Conservation (phyloP, 2,329 filamentous ascomycete species). For the Claviceps digitariae region DNA sequence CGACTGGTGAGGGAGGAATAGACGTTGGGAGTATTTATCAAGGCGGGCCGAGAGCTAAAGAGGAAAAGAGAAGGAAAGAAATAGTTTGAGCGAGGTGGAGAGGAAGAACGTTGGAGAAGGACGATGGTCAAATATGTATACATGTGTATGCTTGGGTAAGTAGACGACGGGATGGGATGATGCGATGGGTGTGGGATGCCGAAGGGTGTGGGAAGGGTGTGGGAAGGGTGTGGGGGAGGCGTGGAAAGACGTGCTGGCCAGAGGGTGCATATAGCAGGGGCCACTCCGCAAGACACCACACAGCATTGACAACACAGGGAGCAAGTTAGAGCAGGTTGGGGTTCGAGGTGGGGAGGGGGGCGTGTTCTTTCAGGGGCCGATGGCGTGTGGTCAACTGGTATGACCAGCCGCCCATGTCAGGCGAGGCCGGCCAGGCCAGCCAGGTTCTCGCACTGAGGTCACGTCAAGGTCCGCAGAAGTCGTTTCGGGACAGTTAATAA, state of each 20-base stretch:
- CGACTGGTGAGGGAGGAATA: background rate
- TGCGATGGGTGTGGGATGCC: background rate
- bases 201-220: background rate
- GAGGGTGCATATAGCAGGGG: background rate
- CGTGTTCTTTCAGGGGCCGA: background rate
- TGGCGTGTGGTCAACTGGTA: slow-evolving; percentile 3
- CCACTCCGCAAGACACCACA: background rate
- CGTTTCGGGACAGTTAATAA: background rate
- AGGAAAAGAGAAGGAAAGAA: slow-evolving; percentile 4
- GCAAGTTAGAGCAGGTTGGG: background rate
- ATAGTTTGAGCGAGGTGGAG: slow-evolving; percentile 1
- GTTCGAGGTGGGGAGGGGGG: background rate
- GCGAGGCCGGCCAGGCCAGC: background rate
- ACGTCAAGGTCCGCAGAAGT: background rate
- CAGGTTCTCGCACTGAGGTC: too few relatives aligned
- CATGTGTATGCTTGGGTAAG: background rate
- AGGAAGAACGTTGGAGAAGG: slow-evolving; percentile 3
- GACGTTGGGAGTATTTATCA: background rate
- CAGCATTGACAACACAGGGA: background rate
- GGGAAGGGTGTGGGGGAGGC: too few relatives aligned
- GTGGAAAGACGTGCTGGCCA: background rate
- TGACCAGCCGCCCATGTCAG: background rate
- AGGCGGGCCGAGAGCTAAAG: background rate
- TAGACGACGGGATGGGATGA: background rate
- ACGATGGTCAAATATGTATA: slow-evolving; percentile 13